These are phyloP conservation scores for Athelia sp. DNA, from an alignment of 1,284 basidiomycete species.

Conservation along the genomic window DNA sequence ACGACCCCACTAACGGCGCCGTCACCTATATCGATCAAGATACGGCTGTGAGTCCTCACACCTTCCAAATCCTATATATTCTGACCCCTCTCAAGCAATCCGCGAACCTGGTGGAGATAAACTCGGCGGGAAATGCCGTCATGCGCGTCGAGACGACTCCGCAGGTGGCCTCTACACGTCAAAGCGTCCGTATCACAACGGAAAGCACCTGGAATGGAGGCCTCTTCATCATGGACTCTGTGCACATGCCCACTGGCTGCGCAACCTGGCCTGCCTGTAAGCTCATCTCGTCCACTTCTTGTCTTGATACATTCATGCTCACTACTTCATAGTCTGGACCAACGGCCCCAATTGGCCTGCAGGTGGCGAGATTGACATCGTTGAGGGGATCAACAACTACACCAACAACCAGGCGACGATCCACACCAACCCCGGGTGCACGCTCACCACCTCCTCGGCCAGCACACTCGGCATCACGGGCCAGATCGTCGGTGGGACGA, in stretches of 20 bases:
- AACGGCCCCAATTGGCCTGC: slow-evolving; percentile 67
- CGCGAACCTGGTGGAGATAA: slow-evolving; percentile 52
- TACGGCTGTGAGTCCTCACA: slow-evolving; percentile 43
- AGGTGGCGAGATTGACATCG: slow-evolving; percentile 70
- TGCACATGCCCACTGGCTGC: slow-evolving; percentile 86
- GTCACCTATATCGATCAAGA: slow-evolving; percentile 53
- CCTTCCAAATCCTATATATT: slow-evolving; percentile 10
- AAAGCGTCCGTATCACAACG: slow-evolving; percentile 75
- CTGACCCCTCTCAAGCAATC: slow-evolving; percentile 31
- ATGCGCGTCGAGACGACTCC: slow-evolving; percentile 84
- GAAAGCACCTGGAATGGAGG: slow-evolving; percentile 59
- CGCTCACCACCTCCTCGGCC: slow-evolving; percentile 47
- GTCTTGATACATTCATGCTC: not conserved
- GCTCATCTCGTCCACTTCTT: not conserved
- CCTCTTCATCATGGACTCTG: slow-evolving; percentile 75
- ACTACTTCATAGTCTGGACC: not conserved
- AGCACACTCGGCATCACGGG: slow-evolving; percentile 51
- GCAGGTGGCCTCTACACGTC: slow-evolving; percentile 57
- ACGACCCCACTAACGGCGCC: slow-evolving; percentile 79
- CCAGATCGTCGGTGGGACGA: slow-evolving; percentile 57
- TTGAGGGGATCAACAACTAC: slow-evolving; percentile 79
- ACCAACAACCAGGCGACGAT: slow-evolving; percentile 78
- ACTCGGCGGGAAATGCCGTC: slow-evolving; percentile 65
- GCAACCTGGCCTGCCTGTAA: slow-evolving; percentile 35
- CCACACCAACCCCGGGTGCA: slow-evolving; percentile 73